Base-by-base conservation (phyloP, 768 basidiomycete genomes). In the Lyophyllum shimeji region DNA sequence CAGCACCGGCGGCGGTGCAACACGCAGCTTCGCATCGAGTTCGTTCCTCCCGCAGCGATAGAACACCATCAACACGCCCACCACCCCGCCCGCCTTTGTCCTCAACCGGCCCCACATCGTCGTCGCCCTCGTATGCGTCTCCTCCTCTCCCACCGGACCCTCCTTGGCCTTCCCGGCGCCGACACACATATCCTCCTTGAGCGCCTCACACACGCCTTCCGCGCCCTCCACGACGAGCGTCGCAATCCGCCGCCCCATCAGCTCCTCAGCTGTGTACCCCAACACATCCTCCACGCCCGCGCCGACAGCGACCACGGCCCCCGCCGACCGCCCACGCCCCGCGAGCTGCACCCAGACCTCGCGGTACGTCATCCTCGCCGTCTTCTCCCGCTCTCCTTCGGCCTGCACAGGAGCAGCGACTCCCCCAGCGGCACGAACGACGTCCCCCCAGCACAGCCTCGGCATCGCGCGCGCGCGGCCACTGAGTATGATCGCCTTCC, bases 401-500 rank as follows among this genome's bases (percentile, higher is more conserved):
- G 52, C 50, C 53, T 1, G 46, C 43, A 12, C 44, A 13, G 34
- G 34, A 6, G 31, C 31, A 33, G 4, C 34, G 34, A 37, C 3
- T 3, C 34, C 34, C 6, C 34, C 34, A 17, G 6, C 8, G 6
- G 34, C 34, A 37, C 34, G 65, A 1, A 73, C 69, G 25, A 94
- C 70, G 34, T 76, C 73, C 2, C 72, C 75, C 92, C 92, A 94
- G 3, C 66, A 69, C 21, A 93, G 68, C 1, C 61, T 66, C 7
- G 85, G 83, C 78, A 91, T 87, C 63, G 79, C 79, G 44, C 87
- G 74, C 27, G 87, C 82, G 8, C 96, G 79, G 0, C 89, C 95
- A 53, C 83, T 84, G n/a, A 99, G 78, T 33, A 99, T 84, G 65
- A 99, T 93, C 1, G 94, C 93, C 72, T 98, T 97, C 34, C 94